phyloP scores from a whole-genome alignment of 2,329 filamentous ascomycete species.

The Alternaria angustiovoidea region DNA sequence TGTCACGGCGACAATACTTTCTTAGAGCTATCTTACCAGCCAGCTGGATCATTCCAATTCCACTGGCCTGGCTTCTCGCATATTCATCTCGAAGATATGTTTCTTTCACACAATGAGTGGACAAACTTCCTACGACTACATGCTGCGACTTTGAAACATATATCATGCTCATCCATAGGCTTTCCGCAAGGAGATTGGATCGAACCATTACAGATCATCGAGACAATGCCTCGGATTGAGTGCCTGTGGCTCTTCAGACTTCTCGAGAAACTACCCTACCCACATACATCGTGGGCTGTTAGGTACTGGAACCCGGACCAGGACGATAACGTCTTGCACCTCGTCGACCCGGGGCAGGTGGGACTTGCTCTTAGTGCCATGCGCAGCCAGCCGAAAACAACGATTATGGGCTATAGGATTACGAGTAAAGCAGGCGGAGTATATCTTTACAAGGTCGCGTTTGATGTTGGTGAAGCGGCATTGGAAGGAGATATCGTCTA shows the following conservation, averaged over 20 bases:
- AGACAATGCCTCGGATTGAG: neutral
- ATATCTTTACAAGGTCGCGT: neutral
- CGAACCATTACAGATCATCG: neutral
- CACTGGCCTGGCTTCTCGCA: neutral
- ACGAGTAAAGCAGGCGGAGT: neutral
- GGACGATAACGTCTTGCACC: too few species aligned
- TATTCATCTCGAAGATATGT: neutral
- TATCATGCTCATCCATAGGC: neutral
- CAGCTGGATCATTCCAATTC: neutral
- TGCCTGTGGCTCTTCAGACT: neutral
- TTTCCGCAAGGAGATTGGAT: neutral
- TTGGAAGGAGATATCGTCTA: neutral
- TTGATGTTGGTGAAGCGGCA: neutral
- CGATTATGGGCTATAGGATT: too few species aligned
- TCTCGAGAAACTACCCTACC: neutral
- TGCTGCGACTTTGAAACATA: neutral
- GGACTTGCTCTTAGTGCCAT: neutral
- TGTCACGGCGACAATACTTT: neutral
- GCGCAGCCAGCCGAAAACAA: neutral
- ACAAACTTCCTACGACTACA: neutral
- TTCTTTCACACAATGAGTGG: neutral
- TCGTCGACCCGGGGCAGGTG: neutral
- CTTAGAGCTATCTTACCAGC: neutral
- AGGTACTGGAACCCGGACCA: too few species aligned
- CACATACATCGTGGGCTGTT: neutral